Evolutionary conservation across 2,329 filamentous ascomycete genomes (phyloP), one percentile per base, ranked within the genome.

Genomic region (Bipolaris zeicola): DNA sequence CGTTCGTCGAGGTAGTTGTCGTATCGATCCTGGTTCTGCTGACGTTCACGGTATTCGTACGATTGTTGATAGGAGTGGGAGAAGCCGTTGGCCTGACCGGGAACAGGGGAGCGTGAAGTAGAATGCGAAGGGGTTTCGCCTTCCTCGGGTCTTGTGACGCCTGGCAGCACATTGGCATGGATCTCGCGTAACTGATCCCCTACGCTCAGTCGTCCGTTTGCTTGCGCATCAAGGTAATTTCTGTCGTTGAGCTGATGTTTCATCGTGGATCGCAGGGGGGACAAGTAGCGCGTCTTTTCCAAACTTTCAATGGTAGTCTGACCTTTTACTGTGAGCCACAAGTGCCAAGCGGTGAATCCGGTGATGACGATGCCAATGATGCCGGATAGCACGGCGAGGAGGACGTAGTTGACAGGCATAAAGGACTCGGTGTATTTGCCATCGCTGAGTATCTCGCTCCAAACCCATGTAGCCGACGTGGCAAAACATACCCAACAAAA

Each of bases 301-400:
- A 99, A 80, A 68, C 90, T 96, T 76, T 99, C 95, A 57, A 99
- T 97, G 3, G 95, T 99, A 1, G 95, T 99, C 77, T 96, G 88
- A 3, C 91, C 92, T 24, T 85, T 84, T 51, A 85, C 79, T 1
- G 91, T 91, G 1, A 99, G 83, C 74, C 90, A 86, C 53, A 98
- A 83, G 80, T 99, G 95, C 93, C 95, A 99, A 1, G 80, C 84
- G 0, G 93, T 96, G 72, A 99, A 99, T 0, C 91, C 92, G 11
- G 88, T 88, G 18, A 99, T 82, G 1, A 97, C 94, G 7, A 99
- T 77, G 0, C 91, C 92, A 60, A 99, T 96, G 65, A 99, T 96
- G 13, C 93, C 94, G 36, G 90, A 87, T 38, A 98, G 82, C 20
- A 98, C 91, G 20, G 89, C 88, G 52, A 98, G 82, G 70, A 99